Conservation (phyloP, 352 stramenopile species). For the Globisporangium spinosum region DNA sequence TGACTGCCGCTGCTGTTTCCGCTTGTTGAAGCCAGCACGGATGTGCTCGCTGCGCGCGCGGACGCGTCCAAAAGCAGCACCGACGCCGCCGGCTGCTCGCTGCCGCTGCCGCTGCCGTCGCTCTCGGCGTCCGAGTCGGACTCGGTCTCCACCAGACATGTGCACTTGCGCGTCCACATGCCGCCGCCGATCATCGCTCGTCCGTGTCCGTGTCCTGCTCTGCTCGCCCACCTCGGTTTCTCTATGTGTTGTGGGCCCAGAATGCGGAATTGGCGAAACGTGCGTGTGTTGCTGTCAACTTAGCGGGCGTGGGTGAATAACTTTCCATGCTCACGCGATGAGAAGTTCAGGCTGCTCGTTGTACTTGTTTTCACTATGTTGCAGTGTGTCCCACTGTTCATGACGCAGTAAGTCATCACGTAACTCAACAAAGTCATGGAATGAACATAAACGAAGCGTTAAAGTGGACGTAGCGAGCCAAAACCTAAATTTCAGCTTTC, state of each 20-base stretch:
- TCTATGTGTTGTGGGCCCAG: background rate
- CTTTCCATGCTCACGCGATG: background rate
- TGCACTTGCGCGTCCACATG: slow-evolving; percentile 51
- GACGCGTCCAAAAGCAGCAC: slow-evolving; percentile 3
- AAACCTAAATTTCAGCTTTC: no score
- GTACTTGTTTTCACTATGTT: no score
- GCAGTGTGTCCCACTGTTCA: no score
- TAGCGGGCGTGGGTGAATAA: background rate
- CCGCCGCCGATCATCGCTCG: background rate
- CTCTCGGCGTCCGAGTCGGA: slow-evolving; percentile 57
- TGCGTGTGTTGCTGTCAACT: background rate
- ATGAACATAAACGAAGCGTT: no score
- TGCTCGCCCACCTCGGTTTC: background rate
- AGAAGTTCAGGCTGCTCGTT: no score
- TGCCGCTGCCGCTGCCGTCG: slow-evolving; percentile 48
- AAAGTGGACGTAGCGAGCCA: no score
- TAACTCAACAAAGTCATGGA: no score
- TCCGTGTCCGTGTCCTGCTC: no score
- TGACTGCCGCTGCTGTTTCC: background rate
- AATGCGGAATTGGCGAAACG: background rate
- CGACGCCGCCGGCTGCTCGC: slow-evolving; percentile 16
- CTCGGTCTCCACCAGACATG: slow-evolving; percentile 64
- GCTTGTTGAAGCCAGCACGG: background rate
- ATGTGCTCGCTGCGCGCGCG: background rate
- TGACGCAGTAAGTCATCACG: no score